Percentiles rank a stretch among this genome's conserved stretches.
Evolutionary conservation across 1,139 yeast genomes (phyloP).

Genomic region (Candida pseudoviswanathii): DNA sequence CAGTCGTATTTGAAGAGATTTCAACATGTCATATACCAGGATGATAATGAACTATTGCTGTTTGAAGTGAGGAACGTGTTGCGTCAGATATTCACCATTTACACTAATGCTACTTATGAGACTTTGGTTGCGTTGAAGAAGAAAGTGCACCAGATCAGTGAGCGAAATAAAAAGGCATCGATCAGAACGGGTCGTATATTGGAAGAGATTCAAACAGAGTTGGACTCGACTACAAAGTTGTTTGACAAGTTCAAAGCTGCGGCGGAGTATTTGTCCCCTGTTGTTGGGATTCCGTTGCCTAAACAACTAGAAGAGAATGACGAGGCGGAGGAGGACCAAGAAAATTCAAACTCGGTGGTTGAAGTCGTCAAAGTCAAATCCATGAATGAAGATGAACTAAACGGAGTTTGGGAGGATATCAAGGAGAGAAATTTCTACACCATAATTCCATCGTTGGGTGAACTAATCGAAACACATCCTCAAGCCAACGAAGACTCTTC

Average conservation of each 20-base stretch:
- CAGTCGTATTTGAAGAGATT: constrained; percentile 56
- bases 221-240: constrained; percentile 37
- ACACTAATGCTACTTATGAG: constrained; percentile 47
- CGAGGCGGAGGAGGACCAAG: constrained; percentile 19
- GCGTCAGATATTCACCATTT: constrained; percentile 44
- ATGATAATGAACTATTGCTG: constrained; percentile 16
- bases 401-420: constrained; percentile 64
- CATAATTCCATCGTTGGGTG: constrained; percentile 29
- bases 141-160: constrained; percentile 34
- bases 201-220: constrained; percentile 51
- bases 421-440: constrained; percentile 66
- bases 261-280: constrained; percentile 48
- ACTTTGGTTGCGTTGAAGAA: constrained; percentile 37
- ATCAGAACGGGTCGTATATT: constrained; percentile 66
- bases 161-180: constrained; percentile 54
- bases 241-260: constrained; percentile 50
- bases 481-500: constrained; percentile 10
- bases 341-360: constrained; percentile 21
- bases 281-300: constrained; percentile 36
- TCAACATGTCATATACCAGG: constrained; percentile 22
- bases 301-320: constrained; percentile 18
- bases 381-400: constrained; percentile 28
- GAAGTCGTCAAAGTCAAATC: constrained; percentile 27
- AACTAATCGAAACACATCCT: constrained; percentile 30
- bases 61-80: constrained; percentile 19